Conservation (phyloP, 2,329 filamentous ascomycete genomes). For the Trichoderma simmonsii region DNA sequence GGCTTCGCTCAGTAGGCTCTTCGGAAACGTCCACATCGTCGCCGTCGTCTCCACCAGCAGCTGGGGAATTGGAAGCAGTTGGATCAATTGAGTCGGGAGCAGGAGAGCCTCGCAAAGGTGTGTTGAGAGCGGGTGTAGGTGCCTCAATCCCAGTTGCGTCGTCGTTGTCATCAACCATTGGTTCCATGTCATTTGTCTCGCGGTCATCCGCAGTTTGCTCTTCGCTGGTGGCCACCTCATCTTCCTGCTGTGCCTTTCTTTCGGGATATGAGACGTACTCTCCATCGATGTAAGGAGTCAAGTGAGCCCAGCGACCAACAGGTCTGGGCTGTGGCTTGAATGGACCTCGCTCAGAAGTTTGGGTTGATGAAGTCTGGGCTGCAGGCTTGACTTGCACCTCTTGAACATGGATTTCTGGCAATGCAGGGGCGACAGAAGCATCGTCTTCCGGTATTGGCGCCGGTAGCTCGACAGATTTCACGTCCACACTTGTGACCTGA, state of each 20-base stretch:
- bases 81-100: conserved; percentile 39
- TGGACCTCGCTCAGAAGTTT: conserved; percentile 11
- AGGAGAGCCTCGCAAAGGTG: conserved; percentile 39
- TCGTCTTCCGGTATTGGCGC: not conserved
- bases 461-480: not conserved
- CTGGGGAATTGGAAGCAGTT: conserved; percentile 38
- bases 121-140: conserved; percentile 38
- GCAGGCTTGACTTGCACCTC: not conserved
- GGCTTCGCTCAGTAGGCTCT: conserved; percentile 29
- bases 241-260: conserved; percentile 32
- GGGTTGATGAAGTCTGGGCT: not conserved
- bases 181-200: conserved; percentile 23
- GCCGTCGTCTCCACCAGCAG: conserved; percentile 35
- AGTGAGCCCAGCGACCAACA: conserved; percentile 36
- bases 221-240: conserved; percentile 30
- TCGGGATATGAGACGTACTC: conserved; percentile 41
- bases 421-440: not conserved
- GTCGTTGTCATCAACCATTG: conserved; percentile 27
- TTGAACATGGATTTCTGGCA: not conserved
- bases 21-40: conserved; percentile 38
- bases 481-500: not conserved
- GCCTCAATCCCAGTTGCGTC: conserved; percentile 32
- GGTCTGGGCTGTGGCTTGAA: conserved; percentile 31
- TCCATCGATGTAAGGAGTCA: conserved; percentile 41
- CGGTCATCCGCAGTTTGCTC: conserved; percentile 32